Conservation (phyloP, 2,329 filamentous ascomycete species). For the Aspergillus novofumigatus region DNA sequence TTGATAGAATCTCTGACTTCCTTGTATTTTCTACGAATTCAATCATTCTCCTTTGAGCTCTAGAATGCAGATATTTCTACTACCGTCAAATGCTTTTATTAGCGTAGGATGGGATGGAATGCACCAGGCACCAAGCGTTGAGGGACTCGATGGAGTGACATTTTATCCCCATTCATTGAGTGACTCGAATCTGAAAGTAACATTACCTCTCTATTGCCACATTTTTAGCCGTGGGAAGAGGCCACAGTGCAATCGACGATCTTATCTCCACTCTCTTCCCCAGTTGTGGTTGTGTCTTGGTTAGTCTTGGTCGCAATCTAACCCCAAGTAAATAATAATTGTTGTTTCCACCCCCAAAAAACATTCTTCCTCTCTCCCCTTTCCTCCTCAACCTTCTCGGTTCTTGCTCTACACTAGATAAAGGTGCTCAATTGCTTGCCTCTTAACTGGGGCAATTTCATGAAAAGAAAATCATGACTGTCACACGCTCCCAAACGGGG, state of each 20-base stretch:
- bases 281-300: background rate
- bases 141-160: background rate
- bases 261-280: background rate
- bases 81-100: background rate
- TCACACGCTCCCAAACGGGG: conserved; percentile 50
- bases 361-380: conserved; percentile 1
- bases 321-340: background rate
- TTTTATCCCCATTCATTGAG: too few species aligned
- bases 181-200: too few species aligned
- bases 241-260: background rate
- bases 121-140: background rate
- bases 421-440: background rate
- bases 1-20: too few species aligned
- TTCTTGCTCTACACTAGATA: conserved; percentile 5
- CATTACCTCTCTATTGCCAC: background rate
- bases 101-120: background rate
- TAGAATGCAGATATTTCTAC: background rate
- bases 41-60: background rate
- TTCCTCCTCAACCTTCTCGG: conserved; percentile 3
- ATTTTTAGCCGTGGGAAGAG: background rate
- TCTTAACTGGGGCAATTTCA: conserved; percentile 4
- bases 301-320: background rate
- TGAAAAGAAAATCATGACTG: conserved; percentile 35
- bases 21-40: background rate
- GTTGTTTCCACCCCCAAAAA: background rate